A percentile compares a stretch with the other conserved stretches of the same genome.
Conservation (phyloP, 805 yeast species). For the Hanseniaspora pseudoguilliermondii region DNA sequence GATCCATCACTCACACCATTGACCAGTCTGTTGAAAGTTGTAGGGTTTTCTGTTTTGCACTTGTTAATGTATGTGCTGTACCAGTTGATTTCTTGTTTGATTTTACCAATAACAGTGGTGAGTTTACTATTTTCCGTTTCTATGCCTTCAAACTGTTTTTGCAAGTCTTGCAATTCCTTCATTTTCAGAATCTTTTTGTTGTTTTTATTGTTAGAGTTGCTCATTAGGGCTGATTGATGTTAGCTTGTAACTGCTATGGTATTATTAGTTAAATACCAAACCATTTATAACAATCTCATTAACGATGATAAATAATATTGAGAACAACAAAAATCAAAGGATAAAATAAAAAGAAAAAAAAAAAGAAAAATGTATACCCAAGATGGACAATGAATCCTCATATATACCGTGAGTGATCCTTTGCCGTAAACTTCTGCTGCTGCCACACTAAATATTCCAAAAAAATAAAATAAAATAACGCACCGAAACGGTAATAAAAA, state of each 20-base stretch:
- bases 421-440: too few species aligned
- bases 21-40: slow-evolving; percentile 6
- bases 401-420: too few species aligned
- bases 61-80: slow-evolving; percentile 16
- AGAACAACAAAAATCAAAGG: too few species aligned
- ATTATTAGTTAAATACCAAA: too few species aligned
- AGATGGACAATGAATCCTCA: too few species aligned
- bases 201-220: not conserved
- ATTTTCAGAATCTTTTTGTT: slow-evolving; percentile 17
- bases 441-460: not conserved
- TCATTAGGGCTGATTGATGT: not conserved
- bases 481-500: not conserved
- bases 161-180: slow-evolving; percentile 16
- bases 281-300: too few species aligned
- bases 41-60: slow-evolving; percentile 9
- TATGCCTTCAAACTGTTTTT: slow-evolving; percentile 20
- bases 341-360: too few species aligned
- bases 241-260: too few species aligned
- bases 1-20: slow-evolving; percentile 10
- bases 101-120: slow-evolving; percentile 19
- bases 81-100: slow-evolving; percentile 20
- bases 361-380: too few species aligned
- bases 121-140: slow-evolving; percentile 21
- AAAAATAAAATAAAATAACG: not conserved
- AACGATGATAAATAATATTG: not conserved